These are phyloP conservation scores for Helminthosporium solani DNA, from an alignment of 2,329 filamentous ascomycete genomes.

Conservation along the genomic window DNA sequence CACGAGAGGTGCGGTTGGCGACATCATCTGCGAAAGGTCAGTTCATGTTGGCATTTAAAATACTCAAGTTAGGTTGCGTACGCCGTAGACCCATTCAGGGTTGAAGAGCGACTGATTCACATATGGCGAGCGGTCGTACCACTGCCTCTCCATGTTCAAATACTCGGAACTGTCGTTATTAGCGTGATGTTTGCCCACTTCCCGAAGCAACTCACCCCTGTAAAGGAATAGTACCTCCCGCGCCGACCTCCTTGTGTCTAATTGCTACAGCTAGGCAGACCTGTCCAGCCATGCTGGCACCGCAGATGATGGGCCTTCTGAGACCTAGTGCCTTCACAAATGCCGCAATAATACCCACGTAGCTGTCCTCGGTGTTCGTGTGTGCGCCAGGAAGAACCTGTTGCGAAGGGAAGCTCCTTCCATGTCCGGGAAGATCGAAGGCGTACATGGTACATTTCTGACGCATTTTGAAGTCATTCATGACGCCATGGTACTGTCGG, in stretches of 20 bases:
- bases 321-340: slow-evolving; percentile 48
- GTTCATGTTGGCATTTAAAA: slow-evolving; percentile 6
- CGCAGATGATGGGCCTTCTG: slow-evolving; percentile 51
- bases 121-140: slow-evolving; percentile 49
- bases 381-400: slow-evolving; percentile 47
- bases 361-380: slow-evolving; percentile 51
- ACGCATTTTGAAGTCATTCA: slow-evolving; percentile 51
- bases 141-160: slow-evolving; percentile 47
- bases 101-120: slow-evolving; percentile 52
- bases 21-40: slow-evolving; percentile 49
- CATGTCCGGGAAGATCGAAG: slow-evolving; percentile 54
- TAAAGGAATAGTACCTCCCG: slow-evolving; percentile 49
- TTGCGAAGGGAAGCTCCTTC: slow-evolving; percentile 49
- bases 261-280: slow-evolving; percentile 52
- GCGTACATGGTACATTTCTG: slow-evolving; percentile 53
- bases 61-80: slow-evolving; percentile 11
- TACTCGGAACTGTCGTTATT: slow-evolving; percentile 37
- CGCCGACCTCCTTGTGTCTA: slow-evolving; percentile 49
- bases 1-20: slow-evolving; percentile 46
- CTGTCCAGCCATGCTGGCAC: slow-evolving; percentile 54
- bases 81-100: slow-evolving; percentile 52
- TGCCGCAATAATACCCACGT: slow-evolving; percentile 49
- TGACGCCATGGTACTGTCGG: slow-evolving; percentile 54
- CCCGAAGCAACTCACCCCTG: slow-evolving; percentile 39
- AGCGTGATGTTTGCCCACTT: slow-evolving; percentile 22